These are phyloP conservation scores for Talaromyces pinophilus DNA, from an alignment of 2,329 filamentous ascomycete genomes.

Conservation along the genomic window DNA sequence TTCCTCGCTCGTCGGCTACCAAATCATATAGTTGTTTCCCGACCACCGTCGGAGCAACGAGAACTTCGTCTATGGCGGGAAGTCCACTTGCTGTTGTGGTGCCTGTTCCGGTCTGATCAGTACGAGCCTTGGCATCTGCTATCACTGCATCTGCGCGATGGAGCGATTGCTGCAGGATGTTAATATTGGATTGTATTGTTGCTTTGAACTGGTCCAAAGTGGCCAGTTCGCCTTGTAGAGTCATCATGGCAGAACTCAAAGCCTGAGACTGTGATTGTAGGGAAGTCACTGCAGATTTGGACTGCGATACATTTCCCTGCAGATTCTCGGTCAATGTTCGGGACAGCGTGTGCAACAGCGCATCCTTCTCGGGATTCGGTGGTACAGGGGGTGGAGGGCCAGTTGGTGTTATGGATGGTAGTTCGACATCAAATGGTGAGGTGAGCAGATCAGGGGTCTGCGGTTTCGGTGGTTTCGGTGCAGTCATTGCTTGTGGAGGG, in stretches of 20 bases:
- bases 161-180: slow-evolving; percentile 75
- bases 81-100: slow-evolving; percentile 41
- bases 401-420: slow-evolving; percentile 49
- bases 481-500: slow-evolving; percentile 18
- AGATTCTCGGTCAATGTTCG: slow-evolving; percentile 68
- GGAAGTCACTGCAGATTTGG: slow-evolving; percentile 71
- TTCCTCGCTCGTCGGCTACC: slow-evolving; percentile 82
- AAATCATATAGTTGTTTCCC: slow-evolving; percentile 88
- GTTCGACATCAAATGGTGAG: slow-evolving; percentile 61
- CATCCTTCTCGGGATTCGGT: slow-evolving; percentile 93
- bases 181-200: slow-evolving; percentile 73
- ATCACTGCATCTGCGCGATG: slow-evolving; percentile 77
- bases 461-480: slow-evolving; percentile 25
- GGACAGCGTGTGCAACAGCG: slow-evolving; percentile 75
- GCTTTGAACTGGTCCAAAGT: slow-evolving; percentile 70
- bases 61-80: slow-evolving; percentile 81
- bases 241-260: slow-evolving; percentile 67
- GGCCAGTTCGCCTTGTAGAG: slow-evolving; percentile 71
- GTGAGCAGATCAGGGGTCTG: slow-evolving; percentile 61
- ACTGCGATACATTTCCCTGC: slow-evolving; percentile 68
- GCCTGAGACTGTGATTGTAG: slow-evolving; percentile 77
- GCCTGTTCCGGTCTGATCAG: slow-evolving; percentile 23
- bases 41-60: slow-evolving; percentile 92
- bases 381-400: slow-evolving; percentile 78
- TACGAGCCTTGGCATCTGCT: slow-evolving; percentile 65